Conservation (phyloP, 2,329 filamentous ascomycete species). For the Trichoderma cornu-damae region DNA sequence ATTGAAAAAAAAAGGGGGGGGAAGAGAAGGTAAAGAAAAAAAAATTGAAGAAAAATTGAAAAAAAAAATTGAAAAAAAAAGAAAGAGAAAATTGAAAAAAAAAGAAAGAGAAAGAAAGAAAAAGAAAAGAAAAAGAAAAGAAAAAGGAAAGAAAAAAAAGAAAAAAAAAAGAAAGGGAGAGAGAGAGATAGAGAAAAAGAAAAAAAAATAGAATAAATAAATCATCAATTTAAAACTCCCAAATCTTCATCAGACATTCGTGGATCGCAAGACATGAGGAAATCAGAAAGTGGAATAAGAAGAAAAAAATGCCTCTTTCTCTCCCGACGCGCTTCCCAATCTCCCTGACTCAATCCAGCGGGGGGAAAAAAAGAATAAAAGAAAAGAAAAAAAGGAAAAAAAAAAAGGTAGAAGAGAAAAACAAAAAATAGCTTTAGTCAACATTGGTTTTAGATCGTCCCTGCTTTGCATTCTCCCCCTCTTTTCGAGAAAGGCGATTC, state of each 20-base stretch:
- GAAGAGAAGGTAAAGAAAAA: too few relatives aligned
- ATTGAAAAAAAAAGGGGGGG: background rate
- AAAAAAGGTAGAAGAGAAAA: too few relatives aligned
- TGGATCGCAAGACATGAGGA: slow-evolving; percentile 14
- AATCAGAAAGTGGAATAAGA: slow-evolving; percentile 3
- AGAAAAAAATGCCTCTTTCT: background rate
- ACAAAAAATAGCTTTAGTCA: too few relatives aligned
- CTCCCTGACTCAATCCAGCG: background rate
- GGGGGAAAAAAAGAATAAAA: background rate
- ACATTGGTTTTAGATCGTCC: slow-evolving; percentile 5
- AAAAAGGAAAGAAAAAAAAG: background rate
- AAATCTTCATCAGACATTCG: slow-evolving; percentile 12
- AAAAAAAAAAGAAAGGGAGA: background rate
- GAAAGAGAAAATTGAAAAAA: slow-evolving; percentile 11
- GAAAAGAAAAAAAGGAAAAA: background rate
- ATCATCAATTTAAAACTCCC: slow-evolving; percentile 17
- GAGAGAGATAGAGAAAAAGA: background rate
- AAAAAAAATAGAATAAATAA: background rate
- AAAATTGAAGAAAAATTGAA: background rate
- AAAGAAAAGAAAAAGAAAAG: too few relatives aligned
- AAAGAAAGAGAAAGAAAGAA: background rate
- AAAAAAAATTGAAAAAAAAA: background rate
- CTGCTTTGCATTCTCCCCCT: background rate
- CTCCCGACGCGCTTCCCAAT: background rate
- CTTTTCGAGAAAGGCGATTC: background rate